Conservation (phyloP, 352 stramenopile genomes). For the Phytophthora brassicae region DNA sequence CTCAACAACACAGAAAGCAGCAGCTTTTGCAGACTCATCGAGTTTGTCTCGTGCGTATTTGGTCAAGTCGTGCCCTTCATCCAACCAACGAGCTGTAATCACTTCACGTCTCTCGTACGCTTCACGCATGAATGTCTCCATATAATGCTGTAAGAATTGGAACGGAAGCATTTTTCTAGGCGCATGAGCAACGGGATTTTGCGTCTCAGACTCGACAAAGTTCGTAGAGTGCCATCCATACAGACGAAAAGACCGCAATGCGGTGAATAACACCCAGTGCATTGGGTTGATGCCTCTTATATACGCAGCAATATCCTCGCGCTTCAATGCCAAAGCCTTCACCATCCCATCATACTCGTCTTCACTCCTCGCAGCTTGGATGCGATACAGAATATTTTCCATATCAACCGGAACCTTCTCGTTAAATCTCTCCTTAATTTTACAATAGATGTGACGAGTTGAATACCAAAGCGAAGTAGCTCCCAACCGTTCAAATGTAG, state of each 20-base stretch:
- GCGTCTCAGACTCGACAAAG: constrained; percentile 13
- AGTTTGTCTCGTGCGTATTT: constrained; percentile 12
- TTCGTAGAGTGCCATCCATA: constrained; percentile 27
- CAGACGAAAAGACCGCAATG: constrained; percentile 2
- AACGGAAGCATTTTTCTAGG: constrained; percentile 5
- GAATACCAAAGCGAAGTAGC: neutral
- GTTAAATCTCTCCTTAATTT: neutral
- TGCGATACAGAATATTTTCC: neutral
- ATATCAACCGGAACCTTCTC: neutral
- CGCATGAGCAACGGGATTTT: constrained; percentile 7
- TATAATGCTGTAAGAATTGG: constrained; percentile 18
- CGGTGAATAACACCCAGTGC: constrained; percentile 16
- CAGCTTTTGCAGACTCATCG: neutral
- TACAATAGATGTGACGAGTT: neutral
- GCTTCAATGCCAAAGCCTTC: neutral
- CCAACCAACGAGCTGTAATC: neutral
- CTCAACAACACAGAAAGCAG: constrained; percentile 1
- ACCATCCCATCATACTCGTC: neutral
- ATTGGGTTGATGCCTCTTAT: neutral
- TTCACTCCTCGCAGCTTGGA: neutral
- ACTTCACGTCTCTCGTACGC: neutral
- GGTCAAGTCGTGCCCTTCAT: constrained; percentile 4
- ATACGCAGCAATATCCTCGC: neutral
- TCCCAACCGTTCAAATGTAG: neutral
- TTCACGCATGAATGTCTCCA: constrained; percentile 24